Conservation (phyloP, 164 flowering plant genomes). For the Chloranthus sessilifolius region DNA sequence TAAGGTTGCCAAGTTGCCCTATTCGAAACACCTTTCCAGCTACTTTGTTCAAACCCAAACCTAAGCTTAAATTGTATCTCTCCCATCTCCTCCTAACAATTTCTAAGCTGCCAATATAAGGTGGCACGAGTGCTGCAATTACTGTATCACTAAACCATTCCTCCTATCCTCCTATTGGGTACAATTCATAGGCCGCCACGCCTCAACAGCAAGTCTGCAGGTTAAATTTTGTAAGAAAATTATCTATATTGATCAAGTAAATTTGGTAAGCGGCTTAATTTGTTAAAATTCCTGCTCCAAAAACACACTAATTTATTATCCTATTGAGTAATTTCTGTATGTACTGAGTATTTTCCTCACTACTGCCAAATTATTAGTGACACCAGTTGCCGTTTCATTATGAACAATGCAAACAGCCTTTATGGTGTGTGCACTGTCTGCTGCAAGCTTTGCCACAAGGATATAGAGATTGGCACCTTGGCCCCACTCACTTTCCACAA, state of each 20-base stretch:
- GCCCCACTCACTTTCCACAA: constrained; percentile 93
- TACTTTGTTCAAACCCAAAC: constrained; percentile 92
- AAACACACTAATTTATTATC: neutral
- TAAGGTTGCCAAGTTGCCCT: constrained; percentile 94
- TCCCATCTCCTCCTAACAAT: constrained; percentile 86
- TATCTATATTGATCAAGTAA: neutral
- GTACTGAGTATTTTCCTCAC: constrained; percentile 84
- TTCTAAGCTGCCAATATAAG: constrained; percentile 78
- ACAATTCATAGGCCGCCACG: constrained; percentile 98
- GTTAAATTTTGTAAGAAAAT: constrained; percentile 1
- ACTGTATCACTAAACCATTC: constrained; percentile 97
- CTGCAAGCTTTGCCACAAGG: constrained; percentile 77
- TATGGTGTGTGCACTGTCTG: constrained; percentile 71
- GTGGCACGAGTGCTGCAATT: constrained; percentile 90
- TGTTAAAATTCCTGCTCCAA: no score
- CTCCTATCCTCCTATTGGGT: constrained; percentile 80
- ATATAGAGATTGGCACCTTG: constrained; percentile 84
- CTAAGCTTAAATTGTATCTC: constrained; percentile 90
- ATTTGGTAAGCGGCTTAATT: no score
- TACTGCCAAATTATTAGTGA: constrained; percentile 81
- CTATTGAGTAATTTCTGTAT: constrained; percentile 1
- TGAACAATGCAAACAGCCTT: constrained; percentile 95
- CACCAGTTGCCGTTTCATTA: constrained; percentile 97
- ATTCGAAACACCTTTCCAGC: constrained; percentile 98
- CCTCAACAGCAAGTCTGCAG: constrained; percentile 88